A percentile compares a stretch with the other conserved stretches of the same genome.
Conservation (phyloP, 1,284 basidiomycete genomes). For the Cryptococcus sp. region DNA sequence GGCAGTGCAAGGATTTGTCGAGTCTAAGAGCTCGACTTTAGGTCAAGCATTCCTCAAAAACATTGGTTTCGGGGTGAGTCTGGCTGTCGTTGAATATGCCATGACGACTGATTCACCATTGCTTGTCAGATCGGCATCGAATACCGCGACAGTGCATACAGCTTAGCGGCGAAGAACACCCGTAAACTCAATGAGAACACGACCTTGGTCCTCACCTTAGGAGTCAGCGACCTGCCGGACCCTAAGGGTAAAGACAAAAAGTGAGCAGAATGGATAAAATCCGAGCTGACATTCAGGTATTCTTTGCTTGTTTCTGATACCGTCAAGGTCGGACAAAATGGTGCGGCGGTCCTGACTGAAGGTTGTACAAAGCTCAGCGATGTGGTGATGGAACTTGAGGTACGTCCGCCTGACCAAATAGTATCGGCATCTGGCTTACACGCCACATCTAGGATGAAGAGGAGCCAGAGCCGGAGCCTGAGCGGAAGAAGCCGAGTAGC, state of each 20-base stretch:
- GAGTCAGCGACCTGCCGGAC: conserved; percentile 78
- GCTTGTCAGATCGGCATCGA: conserved; percentile 79
- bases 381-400: conserved; percentile 77
- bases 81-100: not conserved
- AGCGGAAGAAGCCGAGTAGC: conserved; percentile 62
- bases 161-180: conserved; percentile 77
- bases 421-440: not conserved
- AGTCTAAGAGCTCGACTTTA: conserved; percentile 75
- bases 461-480: conserved; percentile 48
- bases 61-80: conserved; percentile 78
- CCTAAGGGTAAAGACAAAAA: conserved; percentile 67
- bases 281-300: conserved; percentile 61
- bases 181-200: conserved; percentile 74
- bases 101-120: conserved; percentile 14
- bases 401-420: conserved; percentile 9
- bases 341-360: conserved; percentile 74
- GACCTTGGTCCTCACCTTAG: conserved; percentile 81
- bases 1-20: conserved; percentile 70
- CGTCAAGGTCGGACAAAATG: conserved; percentile 71
- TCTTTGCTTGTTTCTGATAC: conserved; percentile 89
- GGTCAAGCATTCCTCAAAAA: conserved; percentile 85
- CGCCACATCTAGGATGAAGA: conserved; percentile 26
- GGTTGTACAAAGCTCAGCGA: conserved; percentile 81
- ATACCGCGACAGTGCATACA: conserved; percentile 85
- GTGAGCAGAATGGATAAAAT: conserved; percentile 54